phyloP scores from a whole-genome alignment of 345 rosid genomes.

The Citrus mangshanensis region DNA sequence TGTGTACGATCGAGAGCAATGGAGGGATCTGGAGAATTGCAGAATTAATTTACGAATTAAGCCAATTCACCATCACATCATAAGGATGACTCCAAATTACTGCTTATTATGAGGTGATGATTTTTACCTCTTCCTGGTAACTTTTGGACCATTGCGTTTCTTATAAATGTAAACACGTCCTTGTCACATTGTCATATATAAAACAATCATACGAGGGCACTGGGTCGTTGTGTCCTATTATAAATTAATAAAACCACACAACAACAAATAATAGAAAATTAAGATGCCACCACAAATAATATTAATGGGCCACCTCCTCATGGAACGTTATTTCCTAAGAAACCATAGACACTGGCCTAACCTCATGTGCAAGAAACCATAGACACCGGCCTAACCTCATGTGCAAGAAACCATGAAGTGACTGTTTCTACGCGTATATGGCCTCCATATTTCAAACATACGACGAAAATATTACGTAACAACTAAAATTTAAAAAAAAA shows the following conservation, averaged over 20 bases:
- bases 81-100: too few species aligned
- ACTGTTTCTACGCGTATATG: constrained; percentile 4
- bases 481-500: not conserved
- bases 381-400: constrained; percentile 8
- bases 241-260: not conserved
- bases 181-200: not conserved
- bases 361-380: constrained; percentile 20
- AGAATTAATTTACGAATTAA: too few species aligned
- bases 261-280: not conserved
- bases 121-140: not conserved
- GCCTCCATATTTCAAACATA: constrained; percentile 3
- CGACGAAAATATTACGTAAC: not conserved
- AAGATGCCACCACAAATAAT: too few species aligned
- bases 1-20: too few species aligned
- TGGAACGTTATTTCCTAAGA: not conserved
- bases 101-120: not conserved
- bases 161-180: not conserved
- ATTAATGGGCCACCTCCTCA: not conserved
- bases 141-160: not conserved
- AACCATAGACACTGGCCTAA: not conserved
- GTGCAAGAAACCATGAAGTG: constrained; percentile 17
- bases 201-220: not conserved
- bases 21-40: too few species aligned
- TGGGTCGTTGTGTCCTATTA: not conserved
- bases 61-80: too few species aligned